phyloP scores from a whole-genome alignment of 306 rosid genomes.

The Sindora glabra region DNA sequence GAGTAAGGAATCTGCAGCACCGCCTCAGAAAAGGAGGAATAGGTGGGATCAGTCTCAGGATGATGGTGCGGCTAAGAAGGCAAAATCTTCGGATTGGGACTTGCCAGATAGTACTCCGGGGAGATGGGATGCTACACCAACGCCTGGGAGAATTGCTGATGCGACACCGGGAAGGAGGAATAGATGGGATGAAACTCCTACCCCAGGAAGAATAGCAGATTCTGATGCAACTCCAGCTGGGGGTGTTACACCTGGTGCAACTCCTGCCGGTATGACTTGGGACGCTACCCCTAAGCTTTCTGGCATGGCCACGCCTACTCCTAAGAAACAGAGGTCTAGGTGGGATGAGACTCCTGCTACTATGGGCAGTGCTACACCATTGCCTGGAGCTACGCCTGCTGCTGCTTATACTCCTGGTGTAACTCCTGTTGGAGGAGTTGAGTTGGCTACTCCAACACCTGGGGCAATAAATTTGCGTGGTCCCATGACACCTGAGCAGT shows the following conservation, averaged over 20 bases:
- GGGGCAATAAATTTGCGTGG: conserved; percentile 57
- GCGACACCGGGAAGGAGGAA: conserved; percentile 66
- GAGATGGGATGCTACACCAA: conserved; percentile 62
- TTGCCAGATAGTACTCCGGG: conserved; percentile 52
- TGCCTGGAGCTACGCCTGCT: conserved; percentile 61
- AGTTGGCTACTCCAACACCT: conserved; percentile 59
- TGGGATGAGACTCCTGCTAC: conserved; percentile 81
- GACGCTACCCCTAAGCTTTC: conserved; percentile 69
- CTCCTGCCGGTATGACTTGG: conserved; percentile 80
- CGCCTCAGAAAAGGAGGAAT: conserved; percentile 54
- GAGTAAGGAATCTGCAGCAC: conserved; percentile 9
- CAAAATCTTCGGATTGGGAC: conserved; percentile 64
- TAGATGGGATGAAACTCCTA: conserved; percentile 74
- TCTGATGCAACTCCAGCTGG: conserved; percentile 67
- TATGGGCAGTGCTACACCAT: conserved; percentile 67
- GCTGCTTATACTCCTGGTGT: conserved; percentile 65
- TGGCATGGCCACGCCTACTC: conserved; percentile 67
- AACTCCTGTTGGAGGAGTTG: conserved; percentile 67
- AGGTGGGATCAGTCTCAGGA: conserved; percentile 75
- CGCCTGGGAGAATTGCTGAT: conserved; percentile 55
- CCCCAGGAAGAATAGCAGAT: conserved; percentile 57
- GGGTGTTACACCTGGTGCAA: conserved; percentile 63
- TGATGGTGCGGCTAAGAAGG: conserved; percentile 32
- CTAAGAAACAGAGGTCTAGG: conserved; percentile 58
- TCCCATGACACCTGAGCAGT: conserved; percentile 62